phyloP scores from a whole-genome alignment of 225 moss, liverwort and hornwort genomes.

The Antitrichia curtipendula region DNA sequence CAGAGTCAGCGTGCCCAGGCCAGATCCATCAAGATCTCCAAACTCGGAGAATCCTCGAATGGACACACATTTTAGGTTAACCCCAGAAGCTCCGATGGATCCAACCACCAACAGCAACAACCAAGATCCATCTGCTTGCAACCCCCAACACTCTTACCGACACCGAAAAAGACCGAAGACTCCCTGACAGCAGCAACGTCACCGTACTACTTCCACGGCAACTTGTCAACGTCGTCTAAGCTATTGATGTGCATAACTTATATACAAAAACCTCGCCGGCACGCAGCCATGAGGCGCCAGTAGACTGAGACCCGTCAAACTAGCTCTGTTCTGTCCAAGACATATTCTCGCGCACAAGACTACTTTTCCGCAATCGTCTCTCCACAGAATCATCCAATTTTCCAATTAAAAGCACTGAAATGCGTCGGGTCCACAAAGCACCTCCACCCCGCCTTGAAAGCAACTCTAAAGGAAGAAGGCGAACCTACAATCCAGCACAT shows the following conservation, averaged over 20 bases:
- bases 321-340: background rate
- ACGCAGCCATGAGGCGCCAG: background rate
- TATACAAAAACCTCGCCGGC: background rate
- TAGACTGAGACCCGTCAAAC: background rate
- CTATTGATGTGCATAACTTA: background rate
- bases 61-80: background rate
- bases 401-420: background rate
- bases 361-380: background rate
- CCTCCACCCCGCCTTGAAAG: background rate
- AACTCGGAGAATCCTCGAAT: background rate
- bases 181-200: background rate
- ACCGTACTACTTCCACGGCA: background rate
- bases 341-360: background rate
- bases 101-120: background rate
- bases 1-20: background rate
- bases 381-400: background rate
- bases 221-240: background rate
- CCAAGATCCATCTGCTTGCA: background rate
- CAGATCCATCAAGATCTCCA: background rate
- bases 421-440: background rate
- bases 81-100: background rate
- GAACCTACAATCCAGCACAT: background rate
- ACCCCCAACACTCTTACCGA: background rate
- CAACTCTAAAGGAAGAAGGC: background rate
- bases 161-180: background rate